These are phyloP conservation scores for Pinus taeda DNA, from an alignment of 75 land plant species.

Conservation along the genomic window DNA sequence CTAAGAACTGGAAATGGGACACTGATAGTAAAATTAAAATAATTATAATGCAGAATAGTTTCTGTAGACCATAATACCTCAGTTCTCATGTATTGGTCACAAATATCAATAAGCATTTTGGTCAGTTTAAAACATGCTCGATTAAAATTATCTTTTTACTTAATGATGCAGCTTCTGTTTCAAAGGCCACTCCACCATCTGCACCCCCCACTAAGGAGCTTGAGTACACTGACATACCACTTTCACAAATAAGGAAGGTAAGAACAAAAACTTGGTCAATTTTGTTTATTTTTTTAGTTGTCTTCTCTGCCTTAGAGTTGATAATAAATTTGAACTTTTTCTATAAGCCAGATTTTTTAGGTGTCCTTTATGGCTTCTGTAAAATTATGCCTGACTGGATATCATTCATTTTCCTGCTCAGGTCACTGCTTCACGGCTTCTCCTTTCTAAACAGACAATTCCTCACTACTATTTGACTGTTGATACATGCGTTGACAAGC, in stretches of 20 bases:
- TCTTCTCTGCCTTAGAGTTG: neutral
- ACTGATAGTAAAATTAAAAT: too few species aligned
- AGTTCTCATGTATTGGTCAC: neutral
- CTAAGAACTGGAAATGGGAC: too few species aligned
- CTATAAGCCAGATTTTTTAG: neutral
- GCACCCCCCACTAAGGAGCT: constrained; percentile 22
- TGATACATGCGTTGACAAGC: constrained; percentile 97
- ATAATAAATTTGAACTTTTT: neutral
- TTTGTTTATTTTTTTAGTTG: neutral
- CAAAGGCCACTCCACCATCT: constrained; percentile 23
- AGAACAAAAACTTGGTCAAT: neutral
- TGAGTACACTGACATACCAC: constrained; percentile 78
- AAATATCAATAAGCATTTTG: neutral
- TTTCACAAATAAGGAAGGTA: constrained; percentile 93
- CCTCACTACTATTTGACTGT: constrained; percentile 98
- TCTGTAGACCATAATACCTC: neutral
- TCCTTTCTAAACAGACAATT: constrained; percentile 94
- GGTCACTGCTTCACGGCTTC: constrained; percentile 91
- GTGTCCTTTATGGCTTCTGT: neutral
- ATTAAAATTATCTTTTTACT: neutral
- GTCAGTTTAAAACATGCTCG: neutral
- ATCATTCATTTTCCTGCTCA: constrained; percentile 22
- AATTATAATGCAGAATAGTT: neutral
- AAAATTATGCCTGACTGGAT: neutral
- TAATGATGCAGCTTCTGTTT: constrained; percentile 29